These are phyloP conservation scores for Hypoxylon sp. DNA, from an alignment of 2,329 filamentous ascomycete species.

Conservation along the genomic window DNA sequence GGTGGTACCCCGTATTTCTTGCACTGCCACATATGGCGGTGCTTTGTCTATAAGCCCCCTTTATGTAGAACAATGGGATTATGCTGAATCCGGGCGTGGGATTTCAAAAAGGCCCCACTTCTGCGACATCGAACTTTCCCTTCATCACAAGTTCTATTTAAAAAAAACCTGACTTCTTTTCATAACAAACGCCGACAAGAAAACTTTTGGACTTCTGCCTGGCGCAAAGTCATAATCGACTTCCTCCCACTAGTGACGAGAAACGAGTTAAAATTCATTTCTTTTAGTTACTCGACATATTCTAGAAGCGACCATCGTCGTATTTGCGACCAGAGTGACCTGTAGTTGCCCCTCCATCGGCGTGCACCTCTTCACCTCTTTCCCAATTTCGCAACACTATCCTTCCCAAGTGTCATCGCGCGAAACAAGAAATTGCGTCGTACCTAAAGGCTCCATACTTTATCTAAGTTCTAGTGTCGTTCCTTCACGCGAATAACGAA, in stretches of 20 bases:
- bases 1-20: not conserved
- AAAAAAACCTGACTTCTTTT: slow-evolving; percentile 23
- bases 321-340: slow-evolving; percentile 29
- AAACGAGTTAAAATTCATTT: slow-evolving; percentile 5
- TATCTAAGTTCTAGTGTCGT: not conserved
- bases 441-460: not conserved
- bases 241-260: slow-evolving; percentile 1
- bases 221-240: slow-evolving; percentile 43
- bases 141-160: slow-evolving; percentile 25
- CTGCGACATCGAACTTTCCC: slow-evolving; percentile 30
- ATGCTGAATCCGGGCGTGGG: slow-evolving; percentile 32
- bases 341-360: slow-evolving; percentile 31
- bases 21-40: slow-evolving; percentile 14
- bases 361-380: slow-evolving; percentile 6
- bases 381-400: slow-evolving; percentile 9
- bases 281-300: slow-evolving; percentile 11
- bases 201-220: slow-evolving; percentile 41
- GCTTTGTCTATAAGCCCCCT: slow-evolving; percentile 2
- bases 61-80: slow-evolving; percentile 9
- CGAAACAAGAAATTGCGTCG: slow-evolving; percentile 21
- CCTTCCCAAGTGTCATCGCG: slow-evolving; percentile 16
- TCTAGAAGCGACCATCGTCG: slow-evolving; percentile 7
- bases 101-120: slow-evolving; percentile 32
- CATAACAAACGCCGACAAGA: slow-evolving; percentile 5
- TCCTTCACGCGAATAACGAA: slow-evolving; percentile 5